A percentile compares a stretch with the other conserved stretches of the same genome.
Evolutionary conservation across 768 basidiomycete genomes (phyloP).

Genomic region (Boletellus ananas): DNA sequence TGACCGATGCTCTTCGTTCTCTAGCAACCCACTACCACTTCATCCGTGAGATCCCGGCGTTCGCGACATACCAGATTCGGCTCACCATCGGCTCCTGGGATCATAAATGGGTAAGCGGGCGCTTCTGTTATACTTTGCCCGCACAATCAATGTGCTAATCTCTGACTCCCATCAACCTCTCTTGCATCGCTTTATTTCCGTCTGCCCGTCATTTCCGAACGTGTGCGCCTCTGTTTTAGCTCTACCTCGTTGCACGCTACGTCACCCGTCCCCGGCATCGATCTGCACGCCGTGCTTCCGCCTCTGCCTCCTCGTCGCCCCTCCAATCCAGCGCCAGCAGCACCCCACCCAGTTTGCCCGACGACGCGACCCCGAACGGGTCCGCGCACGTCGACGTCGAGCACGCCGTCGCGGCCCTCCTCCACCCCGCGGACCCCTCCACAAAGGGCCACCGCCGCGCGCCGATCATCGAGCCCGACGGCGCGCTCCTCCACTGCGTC

Average conservation of each 20-base stretch:
- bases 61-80: conserved; percentile 59
- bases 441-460: background rate
- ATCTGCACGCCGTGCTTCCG: conserved; percentile 1
- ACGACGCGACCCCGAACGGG: conserved; percentile 3
- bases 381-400: conserved; percentile 16
- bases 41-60: conserved; percentile 65
- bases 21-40: conserved; percentile 66
- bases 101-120: conserved; percentile 65
- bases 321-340: conserved; percentile 8
- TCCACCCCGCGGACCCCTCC: background rate
- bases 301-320: no score
- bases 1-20: background rate
- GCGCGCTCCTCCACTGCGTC: conserved; percentile 58
- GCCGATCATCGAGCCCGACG: conserved; percentile 38
- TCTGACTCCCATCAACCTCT: no score
- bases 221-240: conserved; percentile 29
- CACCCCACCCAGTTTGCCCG: conserved; percentile 21
- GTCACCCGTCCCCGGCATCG: conserved; percentile 47
- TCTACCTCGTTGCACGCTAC: conserved; percentile 62
- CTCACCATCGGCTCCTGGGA: conserved; percentile 62
- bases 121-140: background rate
- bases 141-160: no score
- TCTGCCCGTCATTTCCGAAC: no score
- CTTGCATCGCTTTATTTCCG: no score
- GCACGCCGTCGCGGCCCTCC: conserved; percentile 10